Conservation (phyloP, 2,329 filamentous ascomycete species). For the Chaetomium strumarium region DNA sequence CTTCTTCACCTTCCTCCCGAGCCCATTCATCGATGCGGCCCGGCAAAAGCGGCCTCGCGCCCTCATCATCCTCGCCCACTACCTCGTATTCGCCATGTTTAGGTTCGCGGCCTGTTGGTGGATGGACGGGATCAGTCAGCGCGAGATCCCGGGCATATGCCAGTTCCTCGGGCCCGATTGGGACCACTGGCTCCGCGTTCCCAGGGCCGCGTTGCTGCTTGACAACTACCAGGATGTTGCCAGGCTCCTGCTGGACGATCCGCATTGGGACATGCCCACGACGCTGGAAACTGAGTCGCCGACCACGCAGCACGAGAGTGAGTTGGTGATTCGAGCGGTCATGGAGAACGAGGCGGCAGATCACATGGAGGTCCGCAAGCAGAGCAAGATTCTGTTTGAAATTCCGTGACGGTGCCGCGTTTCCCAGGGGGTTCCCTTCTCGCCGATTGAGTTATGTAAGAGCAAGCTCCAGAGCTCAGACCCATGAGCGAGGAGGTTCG, state of each 20-base stretch:
- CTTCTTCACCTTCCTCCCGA: slow-evolving; percentile 47
- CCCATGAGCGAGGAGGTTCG: no score
- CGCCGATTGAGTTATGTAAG: not conserved
- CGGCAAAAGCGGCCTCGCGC: slow-evolving; percentile 39
- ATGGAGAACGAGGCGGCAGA: not conserved
- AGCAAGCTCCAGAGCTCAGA: no score
- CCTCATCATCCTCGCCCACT: slow-evolving; percentile 48
- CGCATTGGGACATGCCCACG: slow-evolving; percentile 34
- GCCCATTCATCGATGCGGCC: slow-evolving; percentile 39
- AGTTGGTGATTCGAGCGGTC: not conserved
- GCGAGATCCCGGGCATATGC: slow-evolving; percentile 41
- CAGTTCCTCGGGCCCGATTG: slow-evolving; percentile 36
- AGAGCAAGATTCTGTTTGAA: not conserved
- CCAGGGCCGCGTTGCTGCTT: slow-evolving; percentile 33
- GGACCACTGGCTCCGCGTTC: slow-evolving; percentile 37
- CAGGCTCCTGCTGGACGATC: slow-evolving; percentile 40
- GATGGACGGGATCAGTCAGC: slow-evolving; percentile 41
- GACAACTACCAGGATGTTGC: slow-evolving; percentile 33
- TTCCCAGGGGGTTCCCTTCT: no score
- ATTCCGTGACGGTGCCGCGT: not conserved
- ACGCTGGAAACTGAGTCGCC: slow-evolving; percentile 24
- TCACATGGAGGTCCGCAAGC: not conserved
- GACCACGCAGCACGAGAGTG: not conserved
- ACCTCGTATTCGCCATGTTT: slow-evolving; percentile 46
- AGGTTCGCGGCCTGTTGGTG: slow-evolving; percentile 41